Percentiles rank a stretch among this genome's conserved stretches.
Conservation (phyloP, 768 basidiomycete genomes). For the Kwoniella sp. region DNA sequence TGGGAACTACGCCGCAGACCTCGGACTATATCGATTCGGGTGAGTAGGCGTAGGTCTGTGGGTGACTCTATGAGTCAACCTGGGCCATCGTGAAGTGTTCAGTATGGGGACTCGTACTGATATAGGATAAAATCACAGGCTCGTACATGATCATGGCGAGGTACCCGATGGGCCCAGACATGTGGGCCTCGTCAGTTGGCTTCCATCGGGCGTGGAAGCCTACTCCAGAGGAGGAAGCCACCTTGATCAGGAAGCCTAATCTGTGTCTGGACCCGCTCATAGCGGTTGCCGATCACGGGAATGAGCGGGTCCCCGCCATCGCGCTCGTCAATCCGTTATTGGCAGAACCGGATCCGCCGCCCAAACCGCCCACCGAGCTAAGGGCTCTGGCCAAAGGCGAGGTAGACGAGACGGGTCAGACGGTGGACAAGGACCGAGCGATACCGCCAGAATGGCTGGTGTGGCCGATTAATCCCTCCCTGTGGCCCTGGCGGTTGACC, state of each 20-base stretch:
- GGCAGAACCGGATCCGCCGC: background rate
- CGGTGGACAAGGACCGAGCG: background rate
- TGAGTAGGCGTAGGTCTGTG: slow-evolving; percentile 1
- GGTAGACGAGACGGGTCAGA: background rate
- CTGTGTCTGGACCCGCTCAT: slow-evolving; percentile 8
- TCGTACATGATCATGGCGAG: slow-evolving; percentile 1
- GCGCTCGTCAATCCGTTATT: slow-evolving; percentile 7
- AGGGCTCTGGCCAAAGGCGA: background rate
- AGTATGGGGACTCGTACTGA: background rate
- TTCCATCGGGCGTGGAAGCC: slow-evolving; percentile 4
- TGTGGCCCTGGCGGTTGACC: slow-evolving; percentile 6
- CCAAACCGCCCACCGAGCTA: background rate
- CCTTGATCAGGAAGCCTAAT: background rate
- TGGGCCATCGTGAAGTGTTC: background rate
- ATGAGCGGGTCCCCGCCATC: background rate
- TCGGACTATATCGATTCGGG: slow-evolving; percentile 13
- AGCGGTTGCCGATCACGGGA: background rate
- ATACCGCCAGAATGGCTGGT: too few species aligned
- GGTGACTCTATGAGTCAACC: too few species aligned
- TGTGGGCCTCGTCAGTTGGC: background rate
- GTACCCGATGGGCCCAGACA: background rate
- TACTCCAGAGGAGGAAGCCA: background rate
- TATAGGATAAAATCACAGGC: slow-evolving; percentile 1
- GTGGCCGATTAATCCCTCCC: background rate
- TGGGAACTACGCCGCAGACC: background rate